These are phyloP conservation scores for Yamadazyma tumulicola DNA, from an alignment of 805 yeast species.

Conservation along the genomic window DNA sequence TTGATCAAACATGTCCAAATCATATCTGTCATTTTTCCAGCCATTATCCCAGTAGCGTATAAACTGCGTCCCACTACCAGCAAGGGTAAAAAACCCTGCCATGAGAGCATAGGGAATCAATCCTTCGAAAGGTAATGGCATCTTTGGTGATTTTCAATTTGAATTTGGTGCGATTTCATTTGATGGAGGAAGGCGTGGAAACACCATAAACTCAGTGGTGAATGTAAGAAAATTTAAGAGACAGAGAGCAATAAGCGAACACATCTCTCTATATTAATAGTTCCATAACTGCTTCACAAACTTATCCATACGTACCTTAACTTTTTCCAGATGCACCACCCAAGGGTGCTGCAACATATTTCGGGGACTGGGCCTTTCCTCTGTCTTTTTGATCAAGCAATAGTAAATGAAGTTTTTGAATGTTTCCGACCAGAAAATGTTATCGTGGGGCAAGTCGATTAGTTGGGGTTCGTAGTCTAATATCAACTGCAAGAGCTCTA, in stretches of 20 bases:
- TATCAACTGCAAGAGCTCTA: conserved; percentile 78
- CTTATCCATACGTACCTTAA: conserved; percentile 79
- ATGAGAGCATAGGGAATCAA: conserved; percentile 44
- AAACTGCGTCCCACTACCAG: conserved; percentile 44
- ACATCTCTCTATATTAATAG: conserved; percentile 4
- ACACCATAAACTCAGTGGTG: no score
- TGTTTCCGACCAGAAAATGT: conserved; percentile 75
- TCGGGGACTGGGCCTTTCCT: conserved; percentile 83
- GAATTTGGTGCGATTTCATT: no score
- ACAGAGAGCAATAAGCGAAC: not conserved
- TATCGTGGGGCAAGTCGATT: conserved; percentile 70
- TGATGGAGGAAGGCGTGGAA: no score
- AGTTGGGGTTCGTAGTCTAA: conserved; percentile 79
- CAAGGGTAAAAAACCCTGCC: conserved; percentile 43
- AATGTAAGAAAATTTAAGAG: not conserved
- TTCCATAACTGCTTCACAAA: conserved; percentile 77
- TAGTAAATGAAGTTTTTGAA: conserved; percentile 79
- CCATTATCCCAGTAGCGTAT: conserved; percentile 49
- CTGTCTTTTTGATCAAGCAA: conserved; percentile 77
- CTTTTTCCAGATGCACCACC: conserved; percentile 72
- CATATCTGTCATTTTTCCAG: conserved; percentile 44
- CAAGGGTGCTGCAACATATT: conserved; percentile 95
- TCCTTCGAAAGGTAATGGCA: conserved; percentile 49
- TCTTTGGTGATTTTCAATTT: conserved; percentile 12
- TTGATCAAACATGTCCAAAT: conserved; percentile 43